Conservation (phyloP, 2,329 filamentous ascomycete species). For the Truncatella angustata region DNA sequence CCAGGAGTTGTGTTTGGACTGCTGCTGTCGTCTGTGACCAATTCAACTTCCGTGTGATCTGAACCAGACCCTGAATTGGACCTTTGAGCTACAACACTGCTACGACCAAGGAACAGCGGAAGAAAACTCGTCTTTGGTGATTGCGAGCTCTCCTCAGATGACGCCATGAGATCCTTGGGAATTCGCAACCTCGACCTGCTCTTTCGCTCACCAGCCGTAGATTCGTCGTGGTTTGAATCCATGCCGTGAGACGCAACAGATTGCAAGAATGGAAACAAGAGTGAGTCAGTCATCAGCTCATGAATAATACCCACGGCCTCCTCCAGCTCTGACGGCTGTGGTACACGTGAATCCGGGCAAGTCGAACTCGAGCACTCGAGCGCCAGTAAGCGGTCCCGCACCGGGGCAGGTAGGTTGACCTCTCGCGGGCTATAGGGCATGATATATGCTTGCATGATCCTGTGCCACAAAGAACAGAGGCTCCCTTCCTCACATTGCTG, state of each 20-base stretch:
- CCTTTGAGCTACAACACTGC: slow-evolving; percentile 33
- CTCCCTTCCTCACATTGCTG: slow-evolving; percentile 54
- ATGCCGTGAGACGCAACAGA: slow-evolving; percentile 42
- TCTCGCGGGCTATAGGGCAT: slow-evolving; percentile 80
- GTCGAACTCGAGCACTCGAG: slow-evolving; percentile 55
- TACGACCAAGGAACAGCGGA: slow-evolving; percentile 40
- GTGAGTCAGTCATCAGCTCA: slow-evolving; percentile 96
- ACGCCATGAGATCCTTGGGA: slow-evolving; percentile 31
- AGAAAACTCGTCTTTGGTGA: slow-evolving; percentile 44
- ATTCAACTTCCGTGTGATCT: slow-evolving; percentile 47
- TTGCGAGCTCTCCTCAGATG: slow-evolving; percentile 36
- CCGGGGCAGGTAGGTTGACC: slow-evolving; percentile 84
- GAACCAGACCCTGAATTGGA: slow-evolving; percentile 36
- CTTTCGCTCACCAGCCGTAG: slow-evolving; percentile 32
- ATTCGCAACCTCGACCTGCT: slow-evolving; percentile 37
- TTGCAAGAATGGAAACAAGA: slow-evolving; percentile 88
- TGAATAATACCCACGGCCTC: slow-evolving; percentile 85
- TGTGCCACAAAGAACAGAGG: slow-evolving; percentile 79
- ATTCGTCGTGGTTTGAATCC: slow-evolving; percentile 36
- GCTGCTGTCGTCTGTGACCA: slow-evolving; percentile 64
- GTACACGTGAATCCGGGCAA: slow-evolving; percentile 59
- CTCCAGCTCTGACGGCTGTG: slow-evolving; percentile 72
- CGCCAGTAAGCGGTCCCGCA: slow-evolving; percentile 76
- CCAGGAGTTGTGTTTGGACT: slow-evolving; percentile 55
- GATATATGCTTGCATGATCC: slow-evolving; percentile 87